Base-by-base conservation (phyloP, 805 yeast species). In the Starmerella stigmatis region DNA sequence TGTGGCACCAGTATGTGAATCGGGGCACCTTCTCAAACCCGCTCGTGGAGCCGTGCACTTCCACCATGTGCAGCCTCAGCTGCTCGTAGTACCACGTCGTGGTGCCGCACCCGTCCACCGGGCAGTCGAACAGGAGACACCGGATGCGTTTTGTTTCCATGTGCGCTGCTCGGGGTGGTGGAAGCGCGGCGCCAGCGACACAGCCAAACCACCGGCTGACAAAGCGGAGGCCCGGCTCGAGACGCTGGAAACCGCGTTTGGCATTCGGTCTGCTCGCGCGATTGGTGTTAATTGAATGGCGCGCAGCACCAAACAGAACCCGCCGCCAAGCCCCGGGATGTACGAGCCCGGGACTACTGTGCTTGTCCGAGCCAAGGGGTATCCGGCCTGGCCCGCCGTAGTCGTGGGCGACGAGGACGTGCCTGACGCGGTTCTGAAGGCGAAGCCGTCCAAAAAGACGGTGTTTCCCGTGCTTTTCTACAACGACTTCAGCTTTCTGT, bases 331-430 rank as follows among this genome's bases (percentile, higher is more conserved):
- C 17, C 21, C 15, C 16, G 40, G 40, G n/a, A 12, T 8, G 15
- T 36, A 36, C 15, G 41, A 26, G 33, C 71, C 76, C 1, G 76
- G 78, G 2, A 64, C 68, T 19, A 64, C 72, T 4, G 79, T 84
- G 1, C 67, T 84, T 20, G 88, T 88, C 3, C 81, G 82, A 59
- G 78, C 81, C 32, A 81, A 81, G 55, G 89, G 92, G 7, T 82
- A 76, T 58, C 82, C 94, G 1, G 80, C 88, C 31, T 84, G 94
- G 94, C 94, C 94, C 0, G 86, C 86, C 2, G 75, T 82, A 71
- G 75, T 83, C 4, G 71, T 84, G 4, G 79, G 78, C 1, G 73
- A 67, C 48, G 69, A 71, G 15, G 61, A 74, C 7, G 67, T 84
- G 5, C 92, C 94, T 0, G 73, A 66, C 17, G 65, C 70, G 53